Percentiles rank a stretch among this genome's conserved stretches.
These are phyloP conservation scores for Cladobotryum protrusum DNA, from an alignment of 2,329 filamentous ascomycete species.

Conservation along the genomic window DNA sequence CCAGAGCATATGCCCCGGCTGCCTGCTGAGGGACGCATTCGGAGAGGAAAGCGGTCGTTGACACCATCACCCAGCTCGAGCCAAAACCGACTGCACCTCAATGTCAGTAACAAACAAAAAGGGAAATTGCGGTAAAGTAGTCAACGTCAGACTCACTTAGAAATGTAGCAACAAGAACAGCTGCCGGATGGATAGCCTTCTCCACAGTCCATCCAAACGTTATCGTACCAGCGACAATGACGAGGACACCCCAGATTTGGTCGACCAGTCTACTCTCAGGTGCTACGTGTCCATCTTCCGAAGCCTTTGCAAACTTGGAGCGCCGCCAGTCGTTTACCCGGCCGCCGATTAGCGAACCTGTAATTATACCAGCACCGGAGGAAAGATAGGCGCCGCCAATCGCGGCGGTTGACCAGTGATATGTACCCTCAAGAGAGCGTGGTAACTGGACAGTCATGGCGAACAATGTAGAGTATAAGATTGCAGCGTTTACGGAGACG, in stretches of 20 bases:
- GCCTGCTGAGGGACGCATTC: slow-evolving; percentile 33
- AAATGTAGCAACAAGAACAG: slow-evolving; percentile 24
- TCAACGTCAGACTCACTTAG: slow-evolving; percentile 19
- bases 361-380: slow-evolving; percentile 17
- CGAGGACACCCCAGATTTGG: slow-evolving; percentile 33
- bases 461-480: slow-evolving; percentile 29
- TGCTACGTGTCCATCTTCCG: slow-evolving; percentile 17
- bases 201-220: slow-evolving; percentile 37
- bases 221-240: slow-evolving; percentile 30
- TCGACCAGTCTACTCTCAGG: slow-evolving; percentile 34
- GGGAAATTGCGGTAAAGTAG: neutral
- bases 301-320: slow-evolving; percentile 13
- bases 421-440: slow-evolving; percentile 23
- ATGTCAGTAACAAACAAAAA: neutral
- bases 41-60: slow-evolving; percentile 35
- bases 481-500: slow-evolving; percentile 27
- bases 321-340: slow-evolving; percentile 32
- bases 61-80: slow-evolving; percentile 36
- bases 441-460: slow-evolving; percentile 26
- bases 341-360: slow-evolving; percentile 31
- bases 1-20: slow-evolving; percentile 34
- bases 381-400: slow-evolving; percentile 32
- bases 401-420: slow-evolving; percentile 28
- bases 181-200: slow-evolving; percentile 21
- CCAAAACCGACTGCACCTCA: slow-evolving; percentile 26